Conservation (phyloP, 73 alveolate genomes). For the Blepharisma stoltei region DNA sequence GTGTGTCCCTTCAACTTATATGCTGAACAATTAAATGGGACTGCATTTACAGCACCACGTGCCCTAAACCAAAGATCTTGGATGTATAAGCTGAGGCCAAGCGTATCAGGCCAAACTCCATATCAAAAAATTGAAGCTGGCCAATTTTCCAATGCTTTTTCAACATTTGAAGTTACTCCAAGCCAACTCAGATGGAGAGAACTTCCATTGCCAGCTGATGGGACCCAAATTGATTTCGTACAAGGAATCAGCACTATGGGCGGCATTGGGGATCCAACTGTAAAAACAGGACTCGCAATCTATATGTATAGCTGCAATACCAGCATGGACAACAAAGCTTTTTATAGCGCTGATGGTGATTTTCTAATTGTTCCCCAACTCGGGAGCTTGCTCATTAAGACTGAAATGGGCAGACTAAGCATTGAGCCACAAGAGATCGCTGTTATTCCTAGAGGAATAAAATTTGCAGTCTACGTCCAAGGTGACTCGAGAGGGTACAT, state of each 20-base stretch:
- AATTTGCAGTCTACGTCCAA: constrained; percentile 66
- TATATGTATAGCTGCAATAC: constrained; percentile 72
- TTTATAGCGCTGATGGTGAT: constrained; percentile 83
- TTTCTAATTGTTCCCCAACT: constrained; percentile 69
- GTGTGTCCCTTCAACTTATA: constrained; percentile 71
- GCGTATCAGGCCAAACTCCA: constrained; percentile 63
- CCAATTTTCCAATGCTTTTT: constrained; percentile 35
- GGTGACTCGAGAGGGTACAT: constrained; percentile 69
- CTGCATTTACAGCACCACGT: constrained; percentile 81
- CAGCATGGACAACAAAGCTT: constrained; percentile 67
- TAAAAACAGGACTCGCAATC: constrained; percentile 72
- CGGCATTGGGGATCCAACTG: constrained; percentile 84
- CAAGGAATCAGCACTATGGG: constrained; percentile 73
- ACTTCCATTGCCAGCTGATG: constrained; percentile 48
- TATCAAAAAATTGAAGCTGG: constrained; percentile 34
- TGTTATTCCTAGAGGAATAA: constrained; percentile 84
- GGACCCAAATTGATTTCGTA: constrained; percentile 56
- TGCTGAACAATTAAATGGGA: constrained; percentile 87
- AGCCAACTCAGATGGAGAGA: constrained; percentile 59
- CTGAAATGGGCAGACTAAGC: constrained; percentile 74
- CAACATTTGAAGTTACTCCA: constrained; percentile 47
- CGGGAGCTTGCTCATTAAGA: constrained; percentile 63
- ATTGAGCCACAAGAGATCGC: constrained; percentile 67
- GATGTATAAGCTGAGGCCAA: constrained; percentile 75
- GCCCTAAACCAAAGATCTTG: constrained; percentile 65